These are phyloP conservation scores for Sclerotinia subarctica DNA, from an alignment of 2,329 filamentous ascomycete species.

Conservation along the genomic window DNA sequence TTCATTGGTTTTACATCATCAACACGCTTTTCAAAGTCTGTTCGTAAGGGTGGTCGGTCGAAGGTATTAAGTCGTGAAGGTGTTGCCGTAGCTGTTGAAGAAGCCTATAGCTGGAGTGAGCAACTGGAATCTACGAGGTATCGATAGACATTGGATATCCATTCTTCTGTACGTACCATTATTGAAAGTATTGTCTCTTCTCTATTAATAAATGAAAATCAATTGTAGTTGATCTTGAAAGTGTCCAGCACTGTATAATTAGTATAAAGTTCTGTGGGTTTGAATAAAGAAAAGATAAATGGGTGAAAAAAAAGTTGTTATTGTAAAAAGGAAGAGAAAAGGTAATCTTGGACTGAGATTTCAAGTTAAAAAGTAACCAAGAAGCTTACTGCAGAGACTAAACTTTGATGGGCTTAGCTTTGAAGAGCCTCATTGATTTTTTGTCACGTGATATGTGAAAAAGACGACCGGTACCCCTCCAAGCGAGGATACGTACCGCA, in stretches of 20 bases:
- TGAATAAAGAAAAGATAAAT: slow-evolving; percentile 10
- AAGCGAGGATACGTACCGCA: no score
- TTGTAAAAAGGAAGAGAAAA: background rate
- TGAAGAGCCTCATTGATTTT: background rate
- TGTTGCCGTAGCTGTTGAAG: slow-evolving; percentile 57
- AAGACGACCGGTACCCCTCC: background rate
- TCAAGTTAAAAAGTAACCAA: background rate
- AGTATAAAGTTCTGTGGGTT: background rate
- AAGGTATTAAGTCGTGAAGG: slow-evolving; percentile 41
- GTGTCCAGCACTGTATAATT: slow-evolving; percentile 35
- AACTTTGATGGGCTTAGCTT: background rate
- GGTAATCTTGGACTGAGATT: slow-evolving; percentile 12
- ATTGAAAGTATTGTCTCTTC: slow-evolving; percentile 28
- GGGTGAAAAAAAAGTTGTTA: slow-evolving; percentile 15
- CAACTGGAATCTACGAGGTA: background rate
- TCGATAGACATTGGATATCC: background rate
- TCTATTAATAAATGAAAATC: slow-evolving; percentile 27
- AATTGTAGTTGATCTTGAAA: slow-evolving; percentile 25
- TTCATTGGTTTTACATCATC: slow-evolving; percentile 85
- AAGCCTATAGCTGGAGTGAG: slow-evolving; percentile 31
- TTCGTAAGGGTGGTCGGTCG: background rate
- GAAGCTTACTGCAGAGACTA: slow-evolving; percentile 1
- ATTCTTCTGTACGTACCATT: slow-evolving; percentile 32
- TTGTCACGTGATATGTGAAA: background rate
- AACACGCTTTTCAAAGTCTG: slow-evolving; percentile 72